Conservation (phyloP, 2,329 filamentous ascomycete species). For the Stagonosporopsis cucurbitacearum region DNA sequence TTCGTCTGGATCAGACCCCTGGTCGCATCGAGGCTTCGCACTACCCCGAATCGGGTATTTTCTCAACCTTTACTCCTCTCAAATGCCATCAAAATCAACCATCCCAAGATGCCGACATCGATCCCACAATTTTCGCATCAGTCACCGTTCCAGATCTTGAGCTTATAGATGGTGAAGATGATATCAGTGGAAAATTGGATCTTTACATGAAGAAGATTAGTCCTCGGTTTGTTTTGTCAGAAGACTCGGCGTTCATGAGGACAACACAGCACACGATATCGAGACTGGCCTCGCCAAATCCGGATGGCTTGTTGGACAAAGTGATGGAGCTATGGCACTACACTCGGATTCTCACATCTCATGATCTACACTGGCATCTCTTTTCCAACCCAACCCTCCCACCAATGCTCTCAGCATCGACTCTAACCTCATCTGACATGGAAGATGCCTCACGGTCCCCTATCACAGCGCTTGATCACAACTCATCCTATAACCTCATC, state of each 20-base stretch:
- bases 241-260: slow-evolving; percentile 60
- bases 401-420: slow-evolving; percentile 42
- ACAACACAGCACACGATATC: slow-evolving; percentile 53
- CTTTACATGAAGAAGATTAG: slow-evolving; percentile 60
- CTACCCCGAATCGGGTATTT: slow-evolving; percentile 55
- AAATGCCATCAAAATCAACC: slow-evolving; percentile 43
- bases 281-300: slow-evolving; percentile 39
- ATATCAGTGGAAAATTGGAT: slow-evolving; percentile 60
- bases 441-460: slow-evolving; percentile 36
- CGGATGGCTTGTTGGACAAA: slow-evolving; percentile 57
- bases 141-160: slow-evolving; percentile 49
- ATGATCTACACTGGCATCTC: slow-evolving; percentile 56
- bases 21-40: slow-evolving; percentile 63
- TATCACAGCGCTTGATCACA: slow-evolving; percentile 41
- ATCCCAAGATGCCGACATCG: slow-evolving; percentile 41
- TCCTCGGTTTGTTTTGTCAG: slow-evolving; percentile 55
- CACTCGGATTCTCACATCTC: slow-evolving; percentile 61
- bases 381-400: slow-evolving; percentile 54
- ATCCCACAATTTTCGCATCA: slow-evolving; percentile 45
- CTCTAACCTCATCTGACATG: slow-evolving; percentile 40
- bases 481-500: slow-evolving; percentile 58
- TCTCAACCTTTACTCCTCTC: slow-evolving; percentile 55
- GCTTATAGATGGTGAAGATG: slow-evolving; percentile 60
- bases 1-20: slow-evolving; percentile 56
- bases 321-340: slow-evolving; percentile 64